These are phyloP conservation scores for Cudoniella acicularis DNA, from an alignment of 495 filamentous ascomycete genomes.

Conservation along the genomic window DNA sequence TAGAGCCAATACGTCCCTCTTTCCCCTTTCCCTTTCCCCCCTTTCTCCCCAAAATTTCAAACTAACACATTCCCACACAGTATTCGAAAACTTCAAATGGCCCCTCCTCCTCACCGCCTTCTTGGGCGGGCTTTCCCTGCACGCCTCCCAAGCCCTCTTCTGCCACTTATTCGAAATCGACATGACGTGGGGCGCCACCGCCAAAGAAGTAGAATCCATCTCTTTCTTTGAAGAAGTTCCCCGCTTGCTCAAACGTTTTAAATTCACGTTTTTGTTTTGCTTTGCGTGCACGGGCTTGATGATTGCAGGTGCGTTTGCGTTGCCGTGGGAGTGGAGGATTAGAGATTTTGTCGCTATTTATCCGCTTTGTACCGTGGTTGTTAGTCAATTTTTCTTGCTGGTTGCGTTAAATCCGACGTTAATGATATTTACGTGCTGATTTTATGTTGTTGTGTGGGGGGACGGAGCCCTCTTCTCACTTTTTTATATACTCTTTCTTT, in stretches of 20 bases:
- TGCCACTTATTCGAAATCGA: slow-evolving; percentile 59
- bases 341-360: slow-evolving; percentile 53
- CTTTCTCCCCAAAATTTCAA: slow-evolving; percentile 39
- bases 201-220: slow-evolving; percentile 50
- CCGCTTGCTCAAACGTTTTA: slow-evolving; percentile 54
- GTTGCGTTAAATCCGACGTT: slow-evolving; percentile 60
- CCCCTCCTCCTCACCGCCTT: slow-evolving; percentile 57
- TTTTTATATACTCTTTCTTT: too few relatives aligned
- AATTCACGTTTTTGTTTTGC: slow-evolving; percentile 55
- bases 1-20: slow-evolving; percentile 55
- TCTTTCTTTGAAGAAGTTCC: slow-evolving; percentile 59
- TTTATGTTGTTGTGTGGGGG: too few relatives aligned
- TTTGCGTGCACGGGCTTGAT: slow-evolving; percentile 43
- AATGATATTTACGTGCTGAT: slow-evolving; percentile 68
- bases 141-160: slow-evolving; percentile 56
- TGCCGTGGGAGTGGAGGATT: slow-evolving; percentile 55
- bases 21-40: slow-evolving; percentile 37
- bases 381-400: slow-evolving; percentile 55
- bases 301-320: slow-evolving; percentile 36
- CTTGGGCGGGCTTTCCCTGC: slow-evolving; percentile 62
- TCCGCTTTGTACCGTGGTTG: slow-evolving; percentile 50
- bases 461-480: too few relatives aligned
- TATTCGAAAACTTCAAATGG: slow-evolving; percentile 63
- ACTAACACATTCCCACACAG: slow-evolving; percentile 22
- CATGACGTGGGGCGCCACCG: slow-evolving; percentile 61